Evolutionary conservation across 2,329 filamentous ascomycete genomes (phyloP), one percentile per base, ranked within the genome.

Genomic region (Diaporthe vexans): DNA sequence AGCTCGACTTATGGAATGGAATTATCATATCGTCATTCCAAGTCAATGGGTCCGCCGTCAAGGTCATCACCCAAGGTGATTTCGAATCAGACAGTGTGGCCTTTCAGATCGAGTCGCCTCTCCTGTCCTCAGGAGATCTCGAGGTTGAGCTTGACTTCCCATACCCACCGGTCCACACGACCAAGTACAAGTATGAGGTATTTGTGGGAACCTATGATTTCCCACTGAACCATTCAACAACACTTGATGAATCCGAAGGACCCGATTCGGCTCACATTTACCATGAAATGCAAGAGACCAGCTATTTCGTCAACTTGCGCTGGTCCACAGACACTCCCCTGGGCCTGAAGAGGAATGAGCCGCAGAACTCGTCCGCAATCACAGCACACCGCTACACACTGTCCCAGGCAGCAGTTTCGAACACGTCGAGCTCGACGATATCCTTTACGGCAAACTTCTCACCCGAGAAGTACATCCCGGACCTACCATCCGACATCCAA

Each of bases 141-240:
- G 76, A 80, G 0, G 78, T 85, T 7, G 83, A 85, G 26, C 75
- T 87, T 19, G 85, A 86, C 74, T 86, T 84, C 68, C 84, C 85
- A 0, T 87, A 85, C 56, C 84, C 83, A 0, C 83, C 83, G 1
- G 79, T 84, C 1, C 83, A 85, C 57, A 80, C 80, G 2, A 81
- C 81, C 4, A 80, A 80, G n/a, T 85, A 85, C 75, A 86, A 87
- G 73, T 86, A 84, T 35, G 82, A 86, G 63, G 83, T 84, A 15
- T 86, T 85, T 43, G 84, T 82, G 0, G 85, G 85, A 0, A 79
- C 82, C 6, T 85, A 84, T 35, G 81, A 85, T 24, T 84, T 83
- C 24, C 82, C 83, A 0, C 71, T 78, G 7, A 83, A 84, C 37
- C 85, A 86, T 71, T 83, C 80, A 0, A 86, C 85, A 0, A 77